These are phyloP conservation scores for Penicillium griseofulvum DNA, from an alignment of 2,329 filamentous ascomycete genomes.

Conservation along the genomic window DNA sequence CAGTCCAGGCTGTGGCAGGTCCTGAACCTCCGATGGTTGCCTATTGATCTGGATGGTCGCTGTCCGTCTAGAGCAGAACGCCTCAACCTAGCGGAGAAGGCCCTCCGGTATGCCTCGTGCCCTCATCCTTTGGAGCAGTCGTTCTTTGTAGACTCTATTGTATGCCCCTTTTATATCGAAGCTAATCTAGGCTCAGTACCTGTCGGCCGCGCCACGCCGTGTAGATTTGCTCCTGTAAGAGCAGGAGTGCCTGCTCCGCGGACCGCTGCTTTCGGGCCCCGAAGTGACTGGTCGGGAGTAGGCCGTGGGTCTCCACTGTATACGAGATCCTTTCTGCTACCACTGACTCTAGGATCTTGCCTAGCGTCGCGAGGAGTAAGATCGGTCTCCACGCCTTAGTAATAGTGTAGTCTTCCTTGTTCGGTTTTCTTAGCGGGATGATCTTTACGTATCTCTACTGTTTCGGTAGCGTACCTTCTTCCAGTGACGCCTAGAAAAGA, in stretches of 20 bases:
- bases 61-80: too few species aligned
- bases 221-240: slow-evolving; percentile 29
- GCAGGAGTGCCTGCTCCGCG: slow-evolving; percentile 34
- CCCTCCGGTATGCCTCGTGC: slow-evolving; percentile 26
- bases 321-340: slow-evolving; percentile 31
- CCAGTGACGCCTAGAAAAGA: slow-evolving; percentile 21
- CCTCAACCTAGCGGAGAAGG: slow-evolving; percentile 24
- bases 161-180: slow-evolving; percentile 10
- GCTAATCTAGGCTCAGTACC: slow-evolving; percentile 8
- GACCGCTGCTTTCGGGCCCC: slow-evolving; percentile 37
- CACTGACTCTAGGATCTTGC: slow-evolving; percentile 32
- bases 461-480: slow-evolving; percentile 13
- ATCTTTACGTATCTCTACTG: slow-evolving; percentile 19
- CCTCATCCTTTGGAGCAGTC: slow-evolving; percentile 34
- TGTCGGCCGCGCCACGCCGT: slow-evolving; percentile 23
- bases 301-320: slow-evolving; percentile 26
- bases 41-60: too few species aligned
- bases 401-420: too few species aligned
- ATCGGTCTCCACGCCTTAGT: too few species aligned
- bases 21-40: too few species aligned
- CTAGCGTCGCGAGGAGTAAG: slow-evolving; percentile 15
- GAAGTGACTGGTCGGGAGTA: slow-evolving; percentile 40
- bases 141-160: slow-evolving; percentile 33
- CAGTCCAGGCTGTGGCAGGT: too few species aligned
- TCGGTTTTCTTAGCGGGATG: too few species aligned